Conservation (phyloP, 1,284 basidiomycete species). For the Cutaneotrichosporon mucoides region DNA sequence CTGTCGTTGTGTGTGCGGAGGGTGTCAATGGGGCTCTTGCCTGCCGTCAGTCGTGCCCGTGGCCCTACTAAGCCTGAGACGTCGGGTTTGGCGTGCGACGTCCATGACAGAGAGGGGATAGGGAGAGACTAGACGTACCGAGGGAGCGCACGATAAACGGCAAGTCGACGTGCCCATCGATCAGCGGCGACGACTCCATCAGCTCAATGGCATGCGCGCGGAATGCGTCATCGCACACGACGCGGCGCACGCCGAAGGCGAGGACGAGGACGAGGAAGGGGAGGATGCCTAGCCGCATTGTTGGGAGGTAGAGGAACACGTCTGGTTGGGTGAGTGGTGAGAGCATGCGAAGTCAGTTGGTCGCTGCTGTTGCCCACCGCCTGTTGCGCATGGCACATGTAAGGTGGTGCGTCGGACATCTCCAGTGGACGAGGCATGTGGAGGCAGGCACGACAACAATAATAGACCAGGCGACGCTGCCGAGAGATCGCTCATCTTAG, state of each 20-base stretch:
- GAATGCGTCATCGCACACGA: neutral
- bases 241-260: neutral
- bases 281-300: neutral
- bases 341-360: no score
- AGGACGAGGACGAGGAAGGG: neutral
- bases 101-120: no score
- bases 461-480: no score
- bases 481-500: no score
- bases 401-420: no score
- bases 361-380: neutral
- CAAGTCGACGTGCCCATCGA: slow-evolving; percentile 28
- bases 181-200: slow-evolving; percentile 9
- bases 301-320: neutral
- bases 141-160: slow-evolving; percentile 13
- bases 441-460: no score
- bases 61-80: no score
- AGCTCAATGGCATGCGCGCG: neutral
- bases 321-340: no score
- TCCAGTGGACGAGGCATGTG: no score
- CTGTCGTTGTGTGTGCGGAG: slow-evolving; percentile 3
- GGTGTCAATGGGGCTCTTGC: neutral
- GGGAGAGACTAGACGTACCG: neutral
- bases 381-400: no score
- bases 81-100: no score
- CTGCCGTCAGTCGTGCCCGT: no score